Conservation (phyloP, 2,329 filamentous ascomycete species). For the Exophiala aquamarina region DNA sequence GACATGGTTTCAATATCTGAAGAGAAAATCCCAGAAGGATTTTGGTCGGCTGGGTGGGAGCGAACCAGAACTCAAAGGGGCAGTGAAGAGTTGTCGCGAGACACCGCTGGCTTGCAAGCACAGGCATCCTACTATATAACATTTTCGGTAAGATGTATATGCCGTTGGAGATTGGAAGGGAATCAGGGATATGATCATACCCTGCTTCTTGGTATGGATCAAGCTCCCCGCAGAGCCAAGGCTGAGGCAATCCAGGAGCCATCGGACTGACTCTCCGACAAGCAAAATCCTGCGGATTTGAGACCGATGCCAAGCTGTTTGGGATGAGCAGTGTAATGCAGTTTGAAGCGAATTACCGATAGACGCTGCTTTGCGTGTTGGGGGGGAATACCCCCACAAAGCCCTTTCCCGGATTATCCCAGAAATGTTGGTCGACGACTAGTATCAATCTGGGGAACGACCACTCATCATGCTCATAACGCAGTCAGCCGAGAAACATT, state of each 20-base stretch:
- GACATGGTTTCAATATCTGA: background rate
- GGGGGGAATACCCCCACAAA: no score
- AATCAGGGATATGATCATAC: background rate
- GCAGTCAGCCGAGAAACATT: no score
- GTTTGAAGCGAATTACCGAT: no score
- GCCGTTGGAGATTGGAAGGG: background rate
- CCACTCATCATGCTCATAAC: no score
- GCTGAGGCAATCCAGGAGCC: background rate
- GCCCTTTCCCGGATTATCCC: no score
- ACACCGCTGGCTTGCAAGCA: background rate
- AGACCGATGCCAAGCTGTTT: no score
- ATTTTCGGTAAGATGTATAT: background rate
- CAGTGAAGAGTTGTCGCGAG: background rate
- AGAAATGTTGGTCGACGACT: no score
- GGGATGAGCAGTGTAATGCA: no score
- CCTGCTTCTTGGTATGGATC: constrained; percentile 1
- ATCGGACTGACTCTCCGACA: background rate
- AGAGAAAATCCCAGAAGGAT: background rate
- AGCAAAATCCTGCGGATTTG: background rate
- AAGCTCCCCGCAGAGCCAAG: background rate
- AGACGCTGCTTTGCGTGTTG: no score
- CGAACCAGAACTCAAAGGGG: background rate
- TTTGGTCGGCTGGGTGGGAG: background rate
- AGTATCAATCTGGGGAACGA: no score
- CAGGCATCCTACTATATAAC: background rate